phyloP scores from a whole-genome alignment of 2,329 filamentous ascomycete species.

The Ophiostoma montium region DNA sequence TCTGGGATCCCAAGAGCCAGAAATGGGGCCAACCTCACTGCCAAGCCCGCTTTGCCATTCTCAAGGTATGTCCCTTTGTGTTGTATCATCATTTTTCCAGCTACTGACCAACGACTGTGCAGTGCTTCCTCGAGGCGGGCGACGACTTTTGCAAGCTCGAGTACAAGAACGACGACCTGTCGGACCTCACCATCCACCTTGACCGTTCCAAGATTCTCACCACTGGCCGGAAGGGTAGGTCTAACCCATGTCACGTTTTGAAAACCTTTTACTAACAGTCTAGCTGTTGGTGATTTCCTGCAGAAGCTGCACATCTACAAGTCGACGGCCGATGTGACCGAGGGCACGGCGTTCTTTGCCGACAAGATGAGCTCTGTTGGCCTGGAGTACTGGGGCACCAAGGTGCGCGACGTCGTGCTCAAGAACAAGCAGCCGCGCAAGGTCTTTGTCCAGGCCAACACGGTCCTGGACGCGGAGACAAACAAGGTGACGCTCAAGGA shows the following conservation, averaged over 20 bases:
- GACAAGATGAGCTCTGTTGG: constrained; percentile 66
- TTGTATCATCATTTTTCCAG: not conserved
- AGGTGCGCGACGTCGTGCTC: constrained; percentile 62
- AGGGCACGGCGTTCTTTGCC: constrained; percentile 67
- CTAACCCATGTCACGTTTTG: not conserved
- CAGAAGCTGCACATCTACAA: constrained; percentile 92
- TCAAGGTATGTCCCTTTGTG: constrained; percentile 40
- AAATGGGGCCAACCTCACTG: constrained; percentile 94
- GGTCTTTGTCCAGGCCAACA: constrained; percentile 92
- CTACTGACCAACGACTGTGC: not conserved
- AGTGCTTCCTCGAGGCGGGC: constrained; percentile 73
- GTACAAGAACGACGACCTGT: constrained; percentile 57
- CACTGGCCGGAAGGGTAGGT: constrained; percentile 53
- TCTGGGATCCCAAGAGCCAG: constrained; percentile 81
- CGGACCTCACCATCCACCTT: constrained; percentile 67
- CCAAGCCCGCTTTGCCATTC: constrained; percentile 79
- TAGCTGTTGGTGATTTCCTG: constrained; percentile 70
- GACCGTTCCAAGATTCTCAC: constrained; percentile 79
- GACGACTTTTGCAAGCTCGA: constrained; percentile 74
- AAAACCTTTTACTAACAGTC: not conserved
- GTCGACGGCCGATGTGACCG: constrained; percentile 68
- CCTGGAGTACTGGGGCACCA: constrained; percentile 67
- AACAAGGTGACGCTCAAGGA: constrained; percentile 67
- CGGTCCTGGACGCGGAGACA: constrained; percentile 50
- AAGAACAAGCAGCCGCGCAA: constrained; percentile 70